Evolutionary conservation across 805 yeast genomes (phyloP), one percentile per base, ranked within the genome.

Genomic region (Maudiozyma turicensis): DNA sequence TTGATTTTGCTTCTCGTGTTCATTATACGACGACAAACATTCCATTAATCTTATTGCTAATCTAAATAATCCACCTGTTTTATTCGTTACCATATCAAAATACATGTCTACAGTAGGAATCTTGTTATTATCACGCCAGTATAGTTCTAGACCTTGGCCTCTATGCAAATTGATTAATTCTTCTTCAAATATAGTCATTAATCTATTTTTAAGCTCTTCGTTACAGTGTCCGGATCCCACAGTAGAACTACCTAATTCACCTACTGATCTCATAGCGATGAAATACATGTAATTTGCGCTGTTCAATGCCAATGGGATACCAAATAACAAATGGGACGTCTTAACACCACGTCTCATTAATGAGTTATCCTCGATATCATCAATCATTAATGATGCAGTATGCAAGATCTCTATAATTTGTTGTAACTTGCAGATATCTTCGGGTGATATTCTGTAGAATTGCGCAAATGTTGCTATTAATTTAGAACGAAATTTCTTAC

Each of bases 71-170:
- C 97, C 97, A 1, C 95, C 96, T 0, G 97, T 90, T 57, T 84
- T 90, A 60, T 87, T 82, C 75, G 77, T 77, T 8, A 85, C 95
- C 96, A 91, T 90, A 38, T 73, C 73, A 34, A 81, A 63, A 59
- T 90, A 90, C 58, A 86, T 80, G 1, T 65, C 62, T 51, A 81
- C 84, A 5, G 71, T 69, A 0, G 93, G 93, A 44, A 83, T 72
- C 13, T 55, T 50, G 13, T 35, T 44, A 14, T 44, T 45, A 49
- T 88, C 95, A 53, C 97, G 72, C 96, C 97, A 90, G 64, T 81
- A 84, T 20, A 90, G 73, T 57, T 90, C 98, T 51, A 84, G 66
- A 0, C 95, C 95, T 69, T 90, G 98, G 6, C 98, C 98, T 44
- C 84, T 73, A 62, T 90, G 97, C 50, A 90, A 67, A 58, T 84